These are phyloP conservation scores for Oryza longistaminata DNA, from an alignment of 176 grass and related monocot genomes.

Conservation along the genomic window DNA sequence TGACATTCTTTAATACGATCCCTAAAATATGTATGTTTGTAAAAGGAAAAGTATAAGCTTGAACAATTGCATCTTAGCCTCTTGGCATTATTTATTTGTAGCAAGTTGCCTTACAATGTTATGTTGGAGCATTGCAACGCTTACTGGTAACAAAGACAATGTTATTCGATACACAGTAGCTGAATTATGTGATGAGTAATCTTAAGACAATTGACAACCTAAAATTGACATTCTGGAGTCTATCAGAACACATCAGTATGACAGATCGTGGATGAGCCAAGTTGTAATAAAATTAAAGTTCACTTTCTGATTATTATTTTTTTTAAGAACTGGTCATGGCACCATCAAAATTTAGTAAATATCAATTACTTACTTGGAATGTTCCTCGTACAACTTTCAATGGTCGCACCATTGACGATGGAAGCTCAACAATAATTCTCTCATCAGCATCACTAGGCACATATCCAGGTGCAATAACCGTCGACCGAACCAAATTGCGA, in stretches of 20 bases:
- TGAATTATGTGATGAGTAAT: conserved; percentile 16
- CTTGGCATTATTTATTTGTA: conserved; percentile 15
- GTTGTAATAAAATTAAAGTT: conserved; percentile 14
- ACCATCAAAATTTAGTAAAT: conserved; percentile 10
- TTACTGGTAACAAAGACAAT: conserved; percentile 22
- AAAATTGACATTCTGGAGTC: conserved; percentile 15
- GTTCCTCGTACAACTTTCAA: conserved; percentile 91
- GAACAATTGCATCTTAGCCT: neutral
- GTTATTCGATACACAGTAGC: neutral
- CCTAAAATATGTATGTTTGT: neutral
- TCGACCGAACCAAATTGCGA: conserved; percentile 74
- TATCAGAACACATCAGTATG: neutral
- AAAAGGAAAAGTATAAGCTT: neutral
- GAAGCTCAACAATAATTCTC: conserved; percentile 90
- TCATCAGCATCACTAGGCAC: conserved; percentile 84
- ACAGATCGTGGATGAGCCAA: conserved; percentile 4
- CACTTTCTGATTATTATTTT: neutral
- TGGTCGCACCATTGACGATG: conserved; percentile 89
- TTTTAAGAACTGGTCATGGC: neutral
- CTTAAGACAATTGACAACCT: conserved; percentile 5
- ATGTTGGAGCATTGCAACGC: neutral
- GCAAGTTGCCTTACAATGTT: neutral
- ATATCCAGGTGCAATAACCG: conserved; percentile 75
- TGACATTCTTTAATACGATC: neutral
- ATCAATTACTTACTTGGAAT: conserved; percentile 77